Evolutionary conservation across 2,329 filamentous ascomycete genomes (phyloP), one percentile per base, ranked within the genome.

Genomic region (Orbilia oligospora): DNA sequence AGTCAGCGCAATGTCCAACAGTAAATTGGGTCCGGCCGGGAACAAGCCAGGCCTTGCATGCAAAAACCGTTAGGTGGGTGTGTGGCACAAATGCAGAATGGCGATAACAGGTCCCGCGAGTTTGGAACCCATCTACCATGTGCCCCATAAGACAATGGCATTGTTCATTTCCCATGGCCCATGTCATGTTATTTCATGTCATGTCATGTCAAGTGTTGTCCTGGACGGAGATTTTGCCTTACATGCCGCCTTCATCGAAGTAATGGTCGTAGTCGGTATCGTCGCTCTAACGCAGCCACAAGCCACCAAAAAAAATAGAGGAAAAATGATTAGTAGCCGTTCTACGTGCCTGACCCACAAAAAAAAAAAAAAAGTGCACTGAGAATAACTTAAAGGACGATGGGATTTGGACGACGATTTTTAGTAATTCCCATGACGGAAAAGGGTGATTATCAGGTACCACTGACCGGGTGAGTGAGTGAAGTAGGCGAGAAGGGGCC

Each of bases 171-270:
- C 22, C 20, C 24, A 20, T 44, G 33, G 27, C 27, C 27, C 27
- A 38, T n/a, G n/a, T n/a, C n/a, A n/a, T n/a, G n/a, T n/a, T n/a
- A n/a, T n/a, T n/a, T 2, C 36, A 38, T 4, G 36, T 38, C 53
- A 41, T 1, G 38, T 16, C 53, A 36, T 22, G 55, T 22, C 38
- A 66, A 27, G 65, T 44, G 66, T 70, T 71, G 49, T 61, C 55
- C 49, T 22, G 27, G 36, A 24, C 49, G 67, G 67, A 20, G 38
- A 12, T 41, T 71, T 67, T 61, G 67, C 66, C 73, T 77, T 77
- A 77, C 73, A 77, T 77, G 38, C 66, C 73, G 46, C 72, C 72
- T 24, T 76, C 66, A 65, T 72, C 49, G 71, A 56, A 76, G 46
- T 76, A 76, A 2, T 51, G 64, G 18, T 76, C 72, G 58, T 76